Percentiles rank a stretch among this genome's conserved stretches.
phyloP scores from a whole-genome alignment of 805 yeast species.

The Yarrowia porcina region DNA sequence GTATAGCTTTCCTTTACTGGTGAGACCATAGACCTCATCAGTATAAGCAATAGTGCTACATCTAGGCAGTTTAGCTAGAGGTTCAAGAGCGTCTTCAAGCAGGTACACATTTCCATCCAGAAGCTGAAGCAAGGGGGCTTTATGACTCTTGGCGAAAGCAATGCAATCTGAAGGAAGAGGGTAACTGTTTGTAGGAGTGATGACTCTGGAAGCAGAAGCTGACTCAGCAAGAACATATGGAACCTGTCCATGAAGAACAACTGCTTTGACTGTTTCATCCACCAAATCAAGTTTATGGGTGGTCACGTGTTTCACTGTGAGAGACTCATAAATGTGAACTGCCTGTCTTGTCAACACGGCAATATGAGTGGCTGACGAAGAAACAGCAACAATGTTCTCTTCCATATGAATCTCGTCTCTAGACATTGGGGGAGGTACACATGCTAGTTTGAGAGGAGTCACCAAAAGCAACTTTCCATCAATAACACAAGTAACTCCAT shows the following conservation, averaged over 20 bases:
- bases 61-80: constrained; percentile 59
- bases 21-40: constrained; percentile 61
- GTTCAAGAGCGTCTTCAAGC: neutral
- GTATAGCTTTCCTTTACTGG: constrained; percentile 70
- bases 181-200: neutral
- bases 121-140: constrained; percentile 8
- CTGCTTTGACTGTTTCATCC: constrained; percentile 27
- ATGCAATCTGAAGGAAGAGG: constrained; percentile 11
- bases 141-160: constrained; percentile 17
- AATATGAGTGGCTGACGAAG: constrained; percentile 50
- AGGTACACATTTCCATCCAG: constrained; percentile 7
- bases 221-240: constrained; percentile 53
- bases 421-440: constrained; percentile 92
- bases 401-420: constrained; percentile 60
- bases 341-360: constrained; percentile 38
- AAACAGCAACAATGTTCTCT: constrained; percentile 60
- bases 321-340: constrained; percentile 1
- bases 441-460: constrained; percentile 81
- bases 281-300: neutral
- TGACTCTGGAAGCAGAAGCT: constrained; percentile 8
- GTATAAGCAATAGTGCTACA: constrained; percentile 47
- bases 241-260: constrained; percentile 52
- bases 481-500: constrained; percentile 74
- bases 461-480: constrained; percentile 71
- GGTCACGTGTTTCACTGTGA: neutral